These are phyloP conservation scores for Penicillium sp. DNA, from an alignment of 2,329 filamentous ascomycete genomes.

Conservation along the genomic window DNA sequence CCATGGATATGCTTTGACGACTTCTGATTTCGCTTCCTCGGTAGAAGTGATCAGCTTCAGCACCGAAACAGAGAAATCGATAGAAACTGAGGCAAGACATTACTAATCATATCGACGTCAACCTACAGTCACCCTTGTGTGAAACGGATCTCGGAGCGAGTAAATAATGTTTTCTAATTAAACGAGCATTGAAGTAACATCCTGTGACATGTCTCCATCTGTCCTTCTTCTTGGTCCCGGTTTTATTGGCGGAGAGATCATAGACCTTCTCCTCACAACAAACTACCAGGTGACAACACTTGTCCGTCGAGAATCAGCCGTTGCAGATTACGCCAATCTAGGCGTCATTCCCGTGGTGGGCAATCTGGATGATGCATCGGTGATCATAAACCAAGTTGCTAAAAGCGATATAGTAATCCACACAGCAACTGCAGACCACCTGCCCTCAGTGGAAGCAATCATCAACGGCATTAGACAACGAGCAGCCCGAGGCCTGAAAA, in stretches of 20 bases:
- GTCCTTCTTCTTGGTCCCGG: conserved; percentile 2
- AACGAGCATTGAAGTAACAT: not conserved
- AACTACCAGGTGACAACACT: conserved; percentile 46
- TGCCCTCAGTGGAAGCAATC: conserved; percentile 47
- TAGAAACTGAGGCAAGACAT: not conserved
- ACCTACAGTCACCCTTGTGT: not conserved
- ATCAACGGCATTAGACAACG: conserved; percentile 46
- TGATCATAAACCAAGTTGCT: conserved; percentile 31
- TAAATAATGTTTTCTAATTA: not conserved
- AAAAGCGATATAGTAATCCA: conserved; percentile 50
- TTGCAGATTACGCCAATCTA: conserved; percentile 44
- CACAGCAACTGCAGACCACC: conserved; percentile 52
- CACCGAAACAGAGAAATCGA: too few species aligned
- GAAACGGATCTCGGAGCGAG: not conserved
- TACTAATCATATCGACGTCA: conserved; percentile 2
- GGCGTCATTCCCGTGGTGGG: conserved; percentile 20
- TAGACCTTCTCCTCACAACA: conserved; percentile 46
- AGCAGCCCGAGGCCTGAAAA: conserved; percentile 36
- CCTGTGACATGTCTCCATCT: not conserved
- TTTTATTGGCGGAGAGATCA: conserved; percentile 46
- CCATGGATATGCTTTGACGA: too few species aligned
- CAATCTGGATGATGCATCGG: not conserved
- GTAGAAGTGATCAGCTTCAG: too few species aligned
- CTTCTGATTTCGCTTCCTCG: too few species aligned
- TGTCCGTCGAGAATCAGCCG: conserved; percentile 32